A percentile compares a stretch with the other conserved stretches of the same genome.
phyloP scores from a whole-genome alignment of 1,139 yeast species.

The Scheffersomyces insectosa region DNA sequence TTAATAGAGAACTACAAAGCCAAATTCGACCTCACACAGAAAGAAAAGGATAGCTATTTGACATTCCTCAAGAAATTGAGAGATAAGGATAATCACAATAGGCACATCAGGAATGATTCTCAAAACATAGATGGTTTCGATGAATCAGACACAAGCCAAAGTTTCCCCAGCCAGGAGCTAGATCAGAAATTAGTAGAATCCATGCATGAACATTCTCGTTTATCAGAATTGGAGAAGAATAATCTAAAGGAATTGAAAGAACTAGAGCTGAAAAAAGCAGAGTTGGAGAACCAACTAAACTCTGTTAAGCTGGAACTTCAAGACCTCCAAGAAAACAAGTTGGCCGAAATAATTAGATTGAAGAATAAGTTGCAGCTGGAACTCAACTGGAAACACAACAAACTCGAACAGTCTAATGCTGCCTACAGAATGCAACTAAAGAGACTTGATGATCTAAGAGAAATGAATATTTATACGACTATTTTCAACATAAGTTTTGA shows the following conservation, averaged over 20 bases:
- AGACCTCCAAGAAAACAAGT: conserved; percentile 37
- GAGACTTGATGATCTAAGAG: conserved; percentile 68
- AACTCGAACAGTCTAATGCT: conserved; percentile 61
- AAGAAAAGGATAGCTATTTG: conserved; percentile 78
- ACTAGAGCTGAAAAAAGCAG: conserved; percentile 43
- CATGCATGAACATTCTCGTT: conserved; percentile 39
- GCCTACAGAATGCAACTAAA: conserved; percentile 61
- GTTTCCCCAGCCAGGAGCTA: conserved; percentile 14
- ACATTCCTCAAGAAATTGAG: conserved; percentile 70
- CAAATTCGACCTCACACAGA: conserved; percentile 71
- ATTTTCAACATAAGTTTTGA: conserved; percentile 81
- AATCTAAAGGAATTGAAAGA: conserved; percentile 44
- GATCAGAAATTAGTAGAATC: conserved; percentile 43
- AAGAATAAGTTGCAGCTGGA: conserved; percentile 57
- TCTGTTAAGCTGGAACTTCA: conserved; percentile 41
- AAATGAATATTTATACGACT: conserved; percentile 77
- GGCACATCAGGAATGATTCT: too few relatives aligned
- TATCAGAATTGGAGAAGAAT: conserved; percentile 31
- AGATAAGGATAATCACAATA: conserved; percentile 23
- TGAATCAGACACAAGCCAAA: conserved; percentile 11
- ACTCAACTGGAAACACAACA: conserved; percentile 46
- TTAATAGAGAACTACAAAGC: conserved; percentile 66
- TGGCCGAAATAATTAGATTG: conserved; percentile 42
- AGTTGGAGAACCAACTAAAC: conserved; percentile 40
- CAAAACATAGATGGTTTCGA: conserved; percentile 22